Percentiles rank a stretch among this genome's conserved stretches.
These are phyloP conservation scores for Mimosa pudica DNA, from an alignment of 306 rosid species.

Conservation along the genomic window DNA sequence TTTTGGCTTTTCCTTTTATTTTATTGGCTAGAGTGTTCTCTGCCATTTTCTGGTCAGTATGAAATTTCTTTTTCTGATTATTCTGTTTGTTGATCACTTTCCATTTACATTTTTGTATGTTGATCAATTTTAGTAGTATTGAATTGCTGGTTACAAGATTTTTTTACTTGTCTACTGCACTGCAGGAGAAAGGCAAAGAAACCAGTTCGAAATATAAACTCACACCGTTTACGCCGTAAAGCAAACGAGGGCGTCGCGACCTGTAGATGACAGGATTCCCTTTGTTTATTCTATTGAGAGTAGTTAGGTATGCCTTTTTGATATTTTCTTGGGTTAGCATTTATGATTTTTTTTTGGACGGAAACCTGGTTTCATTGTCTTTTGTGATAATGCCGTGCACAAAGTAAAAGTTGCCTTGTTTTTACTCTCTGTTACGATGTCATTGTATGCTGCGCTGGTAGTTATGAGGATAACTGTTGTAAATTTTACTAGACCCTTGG, in stretches of 20 bases:
- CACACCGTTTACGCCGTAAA: conserved; percentile 70
- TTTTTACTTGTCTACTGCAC: conserved; percentile 35
- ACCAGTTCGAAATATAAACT: conserved; percentile 52
- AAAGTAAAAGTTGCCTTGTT: conserved; percentile 10
- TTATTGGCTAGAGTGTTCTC: conserved; percentile 63
- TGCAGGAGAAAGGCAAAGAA: conserved; percentile 66
- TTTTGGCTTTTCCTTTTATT: conserved; percentile 82
- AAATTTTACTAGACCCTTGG: background rate
- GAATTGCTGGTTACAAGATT: background rate
- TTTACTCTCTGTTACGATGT: background rate
- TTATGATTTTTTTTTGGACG: background rate
- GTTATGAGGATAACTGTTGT: background rate
- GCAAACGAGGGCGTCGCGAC: conserved; percentile 76
- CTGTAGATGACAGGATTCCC: conserved; percentile 47
- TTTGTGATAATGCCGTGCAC: conserved; percentile 2
- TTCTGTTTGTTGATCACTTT: conserved; percentile 15
- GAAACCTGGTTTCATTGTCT: conserved; percentile 26
- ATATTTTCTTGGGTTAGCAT: conserved; percentile 5
- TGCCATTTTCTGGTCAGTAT: conserved; percentile 72
- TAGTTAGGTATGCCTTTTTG: conserved; percentile 46
- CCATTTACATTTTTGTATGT: background rate
- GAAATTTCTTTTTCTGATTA: conserved; percentile 14
- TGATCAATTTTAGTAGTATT: background rate
- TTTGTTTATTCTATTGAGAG: conserved; percentile 34
- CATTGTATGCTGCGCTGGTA: background rate